These are phyloP conservation scores for Noccaea bulbosa DNA, from an alignment of 345 rosid species.

Conservation along the genomic window DNA sequence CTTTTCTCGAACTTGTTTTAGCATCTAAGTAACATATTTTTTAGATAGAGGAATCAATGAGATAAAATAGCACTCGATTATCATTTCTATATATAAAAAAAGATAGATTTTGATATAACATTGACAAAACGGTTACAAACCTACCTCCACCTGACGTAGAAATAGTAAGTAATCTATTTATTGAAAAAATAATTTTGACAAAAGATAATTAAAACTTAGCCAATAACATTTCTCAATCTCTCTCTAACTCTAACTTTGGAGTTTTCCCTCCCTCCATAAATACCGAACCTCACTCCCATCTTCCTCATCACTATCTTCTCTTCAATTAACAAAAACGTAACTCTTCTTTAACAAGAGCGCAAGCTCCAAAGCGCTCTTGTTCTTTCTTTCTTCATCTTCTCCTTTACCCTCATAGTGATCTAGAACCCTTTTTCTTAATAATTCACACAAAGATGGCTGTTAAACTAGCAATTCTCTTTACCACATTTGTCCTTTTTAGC, in stretches of 20 bases:
- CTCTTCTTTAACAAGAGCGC: conserved; percentile 42
- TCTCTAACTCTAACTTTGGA: conserved; percentile 24
- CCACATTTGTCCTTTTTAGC: conserved; percentile 41
- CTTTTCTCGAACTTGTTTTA: not conserved
- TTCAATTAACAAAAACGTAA: conserved; percentile 34
- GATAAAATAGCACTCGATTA: not conserved
- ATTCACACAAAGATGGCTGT: conserved; percentile 31
- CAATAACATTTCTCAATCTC: conserved; percentile 6
- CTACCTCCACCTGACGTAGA: conserved; percentile 37
- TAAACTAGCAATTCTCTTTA: conserved; percentile 37
- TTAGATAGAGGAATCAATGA: not conserved
- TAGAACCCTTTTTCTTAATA: not conserved
- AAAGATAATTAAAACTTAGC: conserved; percentile 5
- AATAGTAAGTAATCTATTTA: conserved; percentile 26
- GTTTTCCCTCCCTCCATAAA: conserved; percentile 43
- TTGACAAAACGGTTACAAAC: conserved; percentile 40
- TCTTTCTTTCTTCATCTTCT: conserved; percentile 32
- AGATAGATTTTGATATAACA: not conserved
- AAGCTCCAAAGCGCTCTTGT: conserved; percentile 37
- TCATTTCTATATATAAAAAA: not conserved
- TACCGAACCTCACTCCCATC: conserved; percentile 38
- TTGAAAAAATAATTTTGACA: not conserved
- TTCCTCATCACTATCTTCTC: conserved; percentile 34
- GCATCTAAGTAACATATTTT: not conserved
- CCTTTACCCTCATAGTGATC: conserved; percentile 8